Base-by-base conservation (phyloP, 768 basidiomycete genomes). In the Heimioporus sp. region DNA sequence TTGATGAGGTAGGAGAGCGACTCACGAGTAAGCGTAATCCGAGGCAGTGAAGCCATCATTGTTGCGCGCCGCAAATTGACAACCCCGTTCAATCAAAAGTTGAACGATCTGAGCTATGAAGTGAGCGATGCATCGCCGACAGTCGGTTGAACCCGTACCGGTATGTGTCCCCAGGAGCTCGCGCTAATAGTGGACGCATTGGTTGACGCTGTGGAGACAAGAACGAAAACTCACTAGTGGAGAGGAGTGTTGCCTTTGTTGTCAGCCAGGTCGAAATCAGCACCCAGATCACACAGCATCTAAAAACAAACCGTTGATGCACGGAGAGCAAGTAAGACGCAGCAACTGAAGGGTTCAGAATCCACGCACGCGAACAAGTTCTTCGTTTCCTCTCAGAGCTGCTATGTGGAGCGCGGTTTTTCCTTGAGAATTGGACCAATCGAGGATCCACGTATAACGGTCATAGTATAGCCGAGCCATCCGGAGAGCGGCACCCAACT, bases 221-320 rank as follows among this genome's bases (percentile, higher is more conserved):
- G 32, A 45, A 32, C 4, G 17, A 39, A 12, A 31, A 74, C 90
- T 71, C 65, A 95, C 92, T 94, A 94, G 69, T 98, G 95, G 49
- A 98, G 72, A 31, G 95, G 85, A 1, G 92, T 91, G 61, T 97
- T 96, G 42, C 95, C 95, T 72, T 88, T 83, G 55, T 92, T 84
- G 73, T 98, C 95, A 11, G 93, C 78, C 46, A 98, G 71, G 71
- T 97, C 89, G 58, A 87, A 78, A 71, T 97, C 95, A 24, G 94
- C 95, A 6, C 86, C 91, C 17, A 93, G 72, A 72, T 96, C 92
- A 67, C 89, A 92, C 39, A 96, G 75, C 85, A 94, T 92, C 92
- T 93, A 60, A 50, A 40, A 54, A 50, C 53, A 48, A 54, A 38
- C 31, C 35, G 10, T 44, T 30, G 32, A 49, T 12, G 42, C 8